Conservation (phyloP, 129 eudicot genomes). For the Tagetes patula region DNA sequence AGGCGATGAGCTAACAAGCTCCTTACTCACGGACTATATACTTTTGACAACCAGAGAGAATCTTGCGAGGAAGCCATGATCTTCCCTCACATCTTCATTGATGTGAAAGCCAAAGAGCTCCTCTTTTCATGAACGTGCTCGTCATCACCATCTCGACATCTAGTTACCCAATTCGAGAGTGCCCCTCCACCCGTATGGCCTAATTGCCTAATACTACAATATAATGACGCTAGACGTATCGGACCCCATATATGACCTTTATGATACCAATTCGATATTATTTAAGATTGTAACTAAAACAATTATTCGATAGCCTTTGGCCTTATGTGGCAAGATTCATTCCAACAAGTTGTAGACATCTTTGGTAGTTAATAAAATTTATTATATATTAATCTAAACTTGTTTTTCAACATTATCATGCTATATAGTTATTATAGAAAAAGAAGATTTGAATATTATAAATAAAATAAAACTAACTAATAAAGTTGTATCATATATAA, state of each 20-base stretch:
- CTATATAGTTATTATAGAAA: not conserved
- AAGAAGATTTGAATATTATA: not conserved
- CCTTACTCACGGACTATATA: no score
- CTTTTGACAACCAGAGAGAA: no score
- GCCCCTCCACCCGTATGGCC: no score
- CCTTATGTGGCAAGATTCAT: slow-evolving; percentile 5
- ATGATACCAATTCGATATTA: not conserved
- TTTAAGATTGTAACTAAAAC: not conserved
- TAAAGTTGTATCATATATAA: not conserved
- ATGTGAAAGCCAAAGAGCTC: no score
- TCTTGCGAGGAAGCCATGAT: no score
- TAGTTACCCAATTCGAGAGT: no score
- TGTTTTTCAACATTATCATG: slow-evolving; percentile 20
- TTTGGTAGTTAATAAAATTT: not conserved
- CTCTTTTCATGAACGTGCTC: no score
- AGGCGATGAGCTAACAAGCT: no score
- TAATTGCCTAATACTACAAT: no score
- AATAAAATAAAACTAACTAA: not conserved
- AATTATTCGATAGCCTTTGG: not conserved
- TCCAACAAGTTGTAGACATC: slow-evolving; percentile 18
- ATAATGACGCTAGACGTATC: not conserved
- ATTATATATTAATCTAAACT: not conserved
- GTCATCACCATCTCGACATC: no score
- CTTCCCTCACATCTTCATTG: no score
- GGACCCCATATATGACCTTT: not conserved